Evolutionary conservation across 2,329 filamentous ascomycete genomes (phyloP).

Genomic region (Apiospora sp.): DNA sequence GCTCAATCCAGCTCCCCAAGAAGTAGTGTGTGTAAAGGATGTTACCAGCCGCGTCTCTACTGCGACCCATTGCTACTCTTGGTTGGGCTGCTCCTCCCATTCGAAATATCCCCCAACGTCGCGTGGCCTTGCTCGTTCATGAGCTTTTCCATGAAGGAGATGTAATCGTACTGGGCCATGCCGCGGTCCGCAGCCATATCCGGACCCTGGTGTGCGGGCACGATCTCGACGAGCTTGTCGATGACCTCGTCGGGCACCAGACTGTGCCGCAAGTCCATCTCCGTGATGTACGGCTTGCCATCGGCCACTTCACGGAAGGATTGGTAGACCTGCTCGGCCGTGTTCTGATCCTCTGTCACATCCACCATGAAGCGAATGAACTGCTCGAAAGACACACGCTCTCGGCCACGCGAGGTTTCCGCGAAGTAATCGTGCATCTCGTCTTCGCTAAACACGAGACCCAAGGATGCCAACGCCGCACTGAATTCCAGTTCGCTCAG

Average conservation of each 20-base stretch:
- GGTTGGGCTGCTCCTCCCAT: constrained; percentile 41
- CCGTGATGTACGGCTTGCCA: constrained; percentile 98
- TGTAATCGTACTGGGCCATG: constrained; percentile 91
- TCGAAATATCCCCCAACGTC: constrained; percentile 38
- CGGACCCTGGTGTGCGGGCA: constrained; percentile 84
- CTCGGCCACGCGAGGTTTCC: constrained; percentile 81
- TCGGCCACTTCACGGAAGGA: constrained; percentile 97
- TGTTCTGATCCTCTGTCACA: constrained; percentile 98
- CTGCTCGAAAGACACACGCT: constrained; percentile 93
- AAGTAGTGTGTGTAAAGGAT: neutral
- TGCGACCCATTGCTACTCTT: constrained; percentile 39
- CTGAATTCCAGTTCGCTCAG: constrained; percentile 95
- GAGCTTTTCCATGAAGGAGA: constrained; percentile 93
- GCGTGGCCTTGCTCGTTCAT: constrained; percentile 52
- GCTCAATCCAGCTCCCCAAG: constrained; percentile 13
- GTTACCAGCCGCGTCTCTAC: constrained; percentile 25
- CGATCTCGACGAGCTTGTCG: constrained; percentile 86
- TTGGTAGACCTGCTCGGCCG: constrained; percentile 97
- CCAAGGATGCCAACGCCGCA: constrained; percentile 91
- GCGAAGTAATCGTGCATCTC: constrained; percentile 98
- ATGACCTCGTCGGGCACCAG: constrained; percentile 97
- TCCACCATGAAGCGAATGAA: constrained; percentile 99
- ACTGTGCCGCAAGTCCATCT: constrained; percentile 93
- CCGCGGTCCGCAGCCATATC: constrained; percentile 87
- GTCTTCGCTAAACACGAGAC: constrained; percentile 93